Percentiles rank a stretch among this genome's conserved stretches.
These are phyloP conservation scores for Trichoderma virens DNA, from an alignment of 495 filamentous ascomycete species.

Conservation along the genomic window DNA sequence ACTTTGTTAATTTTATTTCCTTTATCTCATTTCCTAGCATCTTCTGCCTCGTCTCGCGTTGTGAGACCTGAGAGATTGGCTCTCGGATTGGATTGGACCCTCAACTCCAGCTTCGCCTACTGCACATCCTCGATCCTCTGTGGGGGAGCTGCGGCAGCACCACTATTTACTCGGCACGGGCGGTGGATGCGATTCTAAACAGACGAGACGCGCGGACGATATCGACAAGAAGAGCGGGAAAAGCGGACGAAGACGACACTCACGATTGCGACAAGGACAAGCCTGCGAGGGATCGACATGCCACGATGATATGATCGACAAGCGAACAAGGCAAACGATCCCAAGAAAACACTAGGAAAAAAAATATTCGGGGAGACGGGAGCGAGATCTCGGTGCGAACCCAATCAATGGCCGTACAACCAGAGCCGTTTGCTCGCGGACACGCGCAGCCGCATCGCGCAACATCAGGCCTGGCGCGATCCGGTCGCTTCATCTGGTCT, in stretches of 20 bases:
- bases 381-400: neutral
- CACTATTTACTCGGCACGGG: neutral
- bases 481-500: neutral
- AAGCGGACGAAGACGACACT: neutral
- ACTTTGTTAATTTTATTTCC: neutral
- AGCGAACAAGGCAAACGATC: neutral
- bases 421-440: neutral
- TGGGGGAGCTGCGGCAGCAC: neutral
- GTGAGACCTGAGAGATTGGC: no score
- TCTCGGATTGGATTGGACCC: no score
- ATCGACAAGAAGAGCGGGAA: neutral
- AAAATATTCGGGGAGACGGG: neutral
- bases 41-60: no score
- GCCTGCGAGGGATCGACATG: neutral
- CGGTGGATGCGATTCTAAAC: neutral
- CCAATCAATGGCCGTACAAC: slow-evolving; percentile 1
- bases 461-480: neutral
- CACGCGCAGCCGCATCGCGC: slow-evolving; percentile 6
- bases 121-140: neutral
- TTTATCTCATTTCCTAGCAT: neutral
- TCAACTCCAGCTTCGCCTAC: neutral
- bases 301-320: slow-evolving; percentile 9
- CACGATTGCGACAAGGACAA: neutral
- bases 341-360: neutral
- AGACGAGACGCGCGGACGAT: neutral